Percentiles rank a stretch among this genome's conserved stretches.
phyloP scores from a whole-genome alignment of 371 early-diverging fungal genomes.

The Mortierella sp. region DNA sequence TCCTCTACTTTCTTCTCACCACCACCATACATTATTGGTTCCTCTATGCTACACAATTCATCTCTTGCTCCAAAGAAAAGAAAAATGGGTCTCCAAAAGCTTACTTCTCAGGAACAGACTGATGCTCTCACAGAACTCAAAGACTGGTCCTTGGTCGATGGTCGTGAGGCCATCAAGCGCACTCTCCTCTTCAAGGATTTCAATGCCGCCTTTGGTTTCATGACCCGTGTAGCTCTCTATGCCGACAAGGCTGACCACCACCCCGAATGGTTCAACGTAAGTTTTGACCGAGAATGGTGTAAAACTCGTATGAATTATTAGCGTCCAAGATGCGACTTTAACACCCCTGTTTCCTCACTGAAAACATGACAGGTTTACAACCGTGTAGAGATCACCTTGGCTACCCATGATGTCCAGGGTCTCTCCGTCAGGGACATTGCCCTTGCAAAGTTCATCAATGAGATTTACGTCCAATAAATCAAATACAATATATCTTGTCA shows the following conservation, averaged over 20 bases:
- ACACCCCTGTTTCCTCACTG: not conserved
- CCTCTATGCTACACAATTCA: constrained; percentile 4
- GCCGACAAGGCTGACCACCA: constrained; percentile 96
- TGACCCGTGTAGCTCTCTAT: constrained; percentile 90
- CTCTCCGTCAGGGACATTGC: constrained; percentile 83
- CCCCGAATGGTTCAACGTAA: constrained; percentile 95
- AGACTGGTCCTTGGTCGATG: constrained; percentile 75
- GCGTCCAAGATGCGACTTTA: not conserved
- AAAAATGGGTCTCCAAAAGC: constrained; percentile 59
- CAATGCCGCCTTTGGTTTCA: constrained; percentile 93
- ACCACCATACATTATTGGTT: not conserved
- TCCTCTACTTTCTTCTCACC: not conserved
- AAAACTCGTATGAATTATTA: no score
- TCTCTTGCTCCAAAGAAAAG: constrained; percentile 6
- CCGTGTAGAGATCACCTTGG: constrained; percentile 86
- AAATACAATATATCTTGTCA: not conserved
- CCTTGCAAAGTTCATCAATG: constrained; percentile 83
- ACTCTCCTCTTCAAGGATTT: constrained; percentile 85
- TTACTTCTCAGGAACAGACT: constrained; percentile 67
- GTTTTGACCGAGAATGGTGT: constrained; percentile 2
- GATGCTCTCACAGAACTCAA: constrained; percentile 63
- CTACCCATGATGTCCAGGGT: constrained; percentile 93
- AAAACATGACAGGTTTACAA: constrained; percentile 79
- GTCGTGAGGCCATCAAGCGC: constrained; percentile 88
- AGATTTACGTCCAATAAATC: constrained; percentile 52